phyloP scores from a whole-genome alignment of 2,329 filamentous ascomycete species.

The Diatrype stigma region DNA sequence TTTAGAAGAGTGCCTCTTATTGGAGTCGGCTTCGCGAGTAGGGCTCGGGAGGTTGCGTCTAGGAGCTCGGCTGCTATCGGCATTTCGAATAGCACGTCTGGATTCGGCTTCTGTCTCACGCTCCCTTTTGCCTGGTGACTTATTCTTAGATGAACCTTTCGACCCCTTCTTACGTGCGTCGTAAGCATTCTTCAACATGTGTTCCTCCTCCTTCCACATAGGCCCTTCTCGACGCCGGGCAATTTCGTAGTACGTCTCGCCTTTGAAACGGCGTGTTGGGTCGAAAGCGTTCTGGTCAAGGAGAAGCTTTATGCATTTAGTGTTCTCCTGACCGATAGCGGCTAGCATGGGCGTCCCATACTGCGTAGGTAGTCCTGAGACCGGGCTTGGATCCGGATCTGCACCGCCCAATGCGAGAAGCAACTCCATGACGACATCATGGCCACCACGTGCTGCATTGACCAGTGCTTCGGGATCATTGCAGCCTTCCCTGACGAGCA shows the following conservation, averaged over 20 bases:
- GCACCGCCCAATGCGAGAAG: conserved; percentile 64
- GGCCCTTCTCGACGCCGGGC: conserved; percentile 78
- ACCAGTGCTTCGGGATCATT: conserved; percentile 84
- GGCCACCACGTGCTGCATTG: conserved; percentile 85
- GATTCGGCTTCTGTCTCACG: conserved; percentile 40
- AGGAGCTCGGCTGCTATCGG: conserved; percentile 36
- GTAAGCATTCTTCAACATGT: conserved; percentile 72
- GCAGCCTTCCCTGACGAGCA: conserved; percentile 57
- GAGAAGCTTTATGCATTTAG: conserved; percentile 78
- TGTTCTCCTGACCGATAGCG: conserved; percentile 84
- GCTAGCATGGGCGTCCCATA: conserved; percentile 90
- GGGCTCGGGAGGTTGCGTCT: conserved; percentile 49
- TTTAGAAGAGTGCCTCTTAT: conserved; percentile 40
- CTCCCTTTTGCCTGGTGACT: conserved; percentile 41
- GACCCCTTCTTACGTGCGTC: conserved; percentile 57
- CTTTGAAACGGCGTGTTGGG: conserved; percentile 71
- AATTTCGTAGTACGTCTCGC: conserved; percentile 82
- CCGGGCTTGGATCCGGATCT: conserved; percentile 64
- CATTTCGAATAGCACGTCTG: conserved; percentile 38
- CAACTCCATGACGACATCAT: conserved; percentile 81
- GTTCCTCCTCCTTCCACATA: conserved; percentile 84
- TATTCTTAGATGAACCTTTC: conserved; percentile 44
- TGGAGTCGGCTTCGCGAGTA: conserved; percentile 38
- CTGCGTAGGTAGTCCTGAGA: conserved; percentile 58
- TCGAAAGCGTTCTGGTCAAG: conserved; percentile 76